Conservation (phyloP, 2,329 filamentous ascomycete genomes). For the Podosphaera xanthii region DNA sequence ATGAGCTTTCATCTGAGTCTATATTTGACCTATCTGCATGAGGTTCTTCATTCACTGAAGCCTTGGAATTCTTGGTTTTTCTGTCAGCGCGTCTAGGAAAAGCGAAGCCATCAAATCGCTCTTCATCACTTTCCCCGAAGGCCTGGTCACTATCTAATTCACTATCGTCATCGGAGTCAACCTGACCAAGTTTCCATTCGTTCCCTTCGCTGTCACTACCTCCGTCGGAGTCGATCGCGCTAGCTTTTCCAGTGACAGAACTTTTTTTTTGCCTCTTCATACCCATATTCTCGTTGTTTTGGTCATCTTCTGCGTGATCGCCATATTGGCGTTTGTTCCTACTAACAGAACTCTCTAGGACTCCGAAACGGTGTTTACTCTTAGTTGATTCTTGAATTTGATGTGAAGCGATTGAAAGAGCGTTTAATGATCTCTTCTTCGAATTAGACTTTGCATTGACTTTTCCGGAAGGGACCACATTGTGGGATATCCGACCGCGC, state of each 20-base stretch:
- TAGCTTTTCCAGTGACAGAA: conserved; percentile 13
- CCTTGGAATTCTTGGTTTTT: conserved; percentile 26
- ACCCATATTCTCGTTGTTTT: conserved; percentile 17
- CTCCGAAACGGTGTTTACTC: conserved; percentile 34
- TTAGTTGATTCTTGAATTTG: conserved; percentile 28
- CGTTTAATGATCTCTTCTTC: conserved; percentile 27
- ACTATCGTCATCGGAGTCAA: conserved; percentile 42
- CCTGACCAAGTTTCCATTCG: conserved; percentile 42
- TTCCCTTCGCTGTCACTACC: conserved; percentile 49
- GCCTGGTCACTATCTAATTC: conserved; percentile 51
- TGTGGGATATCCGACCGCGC: too few relatives aligned
- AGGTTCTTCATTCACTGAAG: conserved; percentile 18
- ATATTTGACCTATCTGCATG: conserved; percentile 15
- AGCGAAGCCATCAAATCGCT: conserved; percentile 42
- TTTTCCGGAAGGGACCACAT: conserved; percentile 8
- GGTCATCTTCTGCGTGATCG: conserved; percentile 24
- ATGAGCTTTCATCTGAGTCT: conserved; percentile 47
- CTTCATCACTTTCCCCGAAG: conserved; percentile 48
- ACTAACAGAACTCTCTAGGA: conserved; percentile 21
- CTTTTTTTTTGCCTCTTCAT: conserved; percentile 16
- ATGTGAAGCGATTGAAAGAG: conserved; percentile 39
- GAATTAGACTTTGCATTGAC: conserved; percentile 21
- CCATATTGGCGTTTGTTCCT: conserved; percentile 18
- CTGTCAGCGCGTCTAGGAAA: conserved; percentile 35
- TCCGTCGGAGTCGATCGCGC: conserved; percentile 27